Percentiles rank a stretch among this genome's conserved stretches.
Conservation (phyloP, 2,329 filamentous ascomycete genomes). For the Fusarium denticulatum region DNA sequence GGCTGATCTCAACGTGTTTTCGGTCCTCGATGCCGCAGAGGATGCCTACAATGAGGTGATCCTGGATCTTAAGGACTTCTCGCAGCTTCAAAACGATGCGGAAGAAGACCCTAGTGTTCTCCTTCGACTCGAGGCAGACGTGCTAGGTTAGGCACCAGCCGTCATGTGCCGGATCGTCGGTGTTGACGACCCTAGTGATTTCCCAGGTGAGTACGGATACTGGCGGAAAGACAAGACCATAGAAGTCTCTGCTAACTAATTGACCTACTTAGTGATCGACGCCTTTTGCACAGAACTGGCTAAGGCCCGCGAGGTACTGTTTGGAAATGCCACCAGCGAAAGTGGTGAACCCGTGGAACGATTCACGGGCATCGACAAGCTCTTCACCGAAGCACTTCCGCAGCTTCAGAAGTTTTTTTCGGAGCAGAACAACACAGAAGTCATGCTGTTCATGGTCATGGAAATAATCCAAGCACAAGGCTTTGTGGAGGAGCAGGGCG, state of each 20-base stretch:
- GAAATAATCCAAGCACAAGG: not conserved
- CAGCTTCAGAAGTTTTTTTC: too few relatives aligned
- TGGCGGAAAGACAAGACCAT: too few relatives aligned
- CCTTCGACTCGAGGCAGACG: not conserved
- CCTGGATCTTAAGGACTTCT: too few relatives aligned
- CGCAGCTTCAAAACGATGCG: too few relatives aligned
- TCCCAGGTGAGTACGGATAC: too few relatives aligned
- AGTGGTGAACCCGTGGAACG: too few relatives aligned
- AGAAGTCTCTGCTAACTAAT: not conserved
- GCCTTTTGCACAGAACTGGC: rapidly evolving
- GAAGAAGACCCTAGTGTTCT: not conserved
- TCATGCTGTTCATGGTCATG: rapidly evolving
- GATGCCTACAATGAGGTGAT: too few relatives aligned
- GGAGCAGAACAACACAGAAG: not conserved
- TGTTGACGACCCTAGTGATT: too few relatives aligned
- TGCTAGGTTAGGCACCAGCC: not conserved
- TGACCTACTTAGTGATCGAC: not conserved
- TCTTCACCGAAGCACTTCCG: too few relatives aligned
- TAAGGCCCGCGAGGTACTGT: not conserved
- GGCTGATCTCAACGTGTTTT: too few relatives aligned
- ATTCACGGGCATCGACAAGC: too few relatives aligned
- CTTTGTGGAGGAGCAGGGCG: rapidly evolving
- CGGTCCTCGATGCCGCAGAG: too few relatives aligned
- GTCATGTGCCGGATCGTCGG: not conserved
- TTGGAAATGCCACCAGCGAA: not conserved